Conservation (phyloP, 345 rosid genomes). For the Zanthoxylum bungeanum region DNA sequence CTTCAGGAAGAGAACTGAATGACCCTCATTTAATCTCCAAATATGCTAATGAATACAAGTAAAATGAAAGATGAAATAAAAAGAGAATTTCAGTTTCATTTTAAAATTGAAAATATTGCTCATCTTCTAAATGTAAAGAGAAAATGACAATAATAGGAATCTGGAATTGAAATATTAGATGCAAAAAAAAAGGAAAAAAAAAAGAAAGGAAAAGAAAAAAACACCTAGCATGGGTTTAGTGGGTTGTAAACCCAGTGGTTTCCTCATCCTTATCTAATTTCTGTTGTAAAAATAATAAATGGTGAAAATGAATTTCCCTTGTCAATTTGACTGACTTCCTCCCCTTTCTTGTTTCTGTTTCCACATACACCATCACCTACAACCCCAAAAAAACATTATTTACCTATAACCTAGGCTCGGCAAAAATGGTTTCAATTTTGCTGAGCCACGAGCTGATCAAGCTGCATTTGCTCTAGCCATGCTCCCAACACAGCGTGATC, state of each 20-base stretch:
- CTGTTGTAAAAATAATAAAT: constrained; percentile 40
- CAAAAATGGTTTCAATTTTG: constrained; percentile 48
- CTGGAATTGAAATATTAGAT: constrained; percentile 28
- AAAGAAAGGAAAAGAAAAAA: too few relatives aligned
- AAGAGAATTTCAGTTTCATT: constrained; percentile 18
- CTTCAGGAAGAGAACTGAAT: constrained; percentile 6
- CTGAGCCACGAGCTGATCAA: constrained; percentile 93
- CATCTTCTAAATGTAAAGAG: constrained; percentile 15
- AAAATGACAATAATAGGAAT: constrained; percentile 29
- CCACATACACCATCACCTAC: constrained; percentile 25
- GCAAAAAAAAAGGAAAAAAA: too few relatives aligned
- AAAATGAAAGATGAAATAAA: too few relatives aligned
- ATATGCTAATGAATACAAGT: too few relatives aligned
- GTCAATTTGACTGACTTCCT: constrained; percentile 20
- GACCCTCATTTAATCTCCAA: constrained; percentile 17
- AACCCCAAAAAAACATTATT: constrained; percentile 28
- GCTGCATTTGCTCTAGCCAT: constrained; percentile 86
- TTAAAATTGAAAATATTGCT: constrained; percentile 20
- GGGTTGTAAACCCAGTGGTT: constrained; percentile 33
- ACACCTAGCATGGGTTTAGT: constrained; percentile 27
- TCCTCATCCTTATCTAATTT: constrained; percentile 32
- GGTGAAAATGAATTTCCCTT: constrained; percentile 39
- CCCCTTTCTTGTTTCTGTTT: constrained; percentile 20
- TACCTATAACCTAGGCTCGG: constrained; percentile 43
- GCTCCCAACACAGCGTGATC: constrained; percentile 69